These are phyloP conservation scores for Waltiozyma sp. DNA, from an alignment of 1,139 yeast species.

Conservation along the genomic window DNA sequence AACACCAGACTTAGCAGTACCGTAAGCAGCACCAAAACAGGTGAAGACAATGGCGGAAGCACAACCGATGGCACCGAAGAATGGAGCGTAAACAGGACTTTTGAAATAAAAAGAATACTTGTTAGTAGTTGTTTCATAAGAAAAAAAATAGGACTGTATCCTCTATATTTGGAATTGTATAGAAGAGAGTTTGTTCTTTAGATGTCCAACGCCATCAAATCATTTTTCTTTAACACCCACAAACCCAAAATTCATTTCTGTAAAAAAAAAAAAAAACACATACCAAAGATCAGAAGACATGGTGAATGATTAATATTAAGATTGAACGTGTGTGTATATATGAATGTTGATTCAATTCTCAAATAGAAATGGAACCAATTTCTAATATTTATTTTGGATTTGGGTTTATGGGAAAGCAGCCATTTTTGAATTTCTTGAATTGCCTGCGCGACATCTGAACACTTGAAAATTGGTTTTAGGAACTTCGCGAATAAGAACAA, in stretches of 20 bases:
- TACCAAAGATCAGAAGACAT: neutral
- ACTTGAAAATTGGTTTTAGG: no score
- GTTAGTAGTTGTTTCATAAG: no score
- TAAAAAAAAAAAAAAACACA: no score
- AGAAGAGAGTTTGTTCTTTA: no score
- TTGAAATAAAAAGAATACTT: no score
- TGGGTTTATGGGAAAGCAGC: neutral
- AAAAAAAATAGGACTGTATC: no score
- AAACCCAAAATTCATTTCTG: no score
- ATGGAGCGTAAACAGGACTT: constrained; percentile 45
- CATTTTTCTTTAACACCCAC: no score
- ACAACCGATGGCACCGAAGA: constrained; percentile 97
- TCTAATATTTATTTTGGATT: neutral
- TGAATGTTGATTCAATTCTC: neutral
- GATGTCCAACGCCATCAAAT: neutral
- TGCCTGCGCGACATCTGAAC: no score
- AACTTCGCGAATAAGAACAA: no score
- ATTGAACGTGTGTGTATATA: neutral
- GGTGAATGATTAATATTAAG: neutral
- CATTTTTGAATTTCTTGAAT: neutral
- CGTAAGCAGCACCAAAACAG: constrained; percentile 98
- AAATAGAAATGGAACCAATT: no score
- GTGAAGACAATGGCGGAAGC: constrained; percentile 98
- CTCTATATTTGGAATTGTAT: no score
- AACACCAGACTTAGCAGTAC: constrained; percentile 98